Base-by-base conservation (phyloP, 2,329 filamentous ascomycete species). In the Neofusicoccum sp. region DNA sequence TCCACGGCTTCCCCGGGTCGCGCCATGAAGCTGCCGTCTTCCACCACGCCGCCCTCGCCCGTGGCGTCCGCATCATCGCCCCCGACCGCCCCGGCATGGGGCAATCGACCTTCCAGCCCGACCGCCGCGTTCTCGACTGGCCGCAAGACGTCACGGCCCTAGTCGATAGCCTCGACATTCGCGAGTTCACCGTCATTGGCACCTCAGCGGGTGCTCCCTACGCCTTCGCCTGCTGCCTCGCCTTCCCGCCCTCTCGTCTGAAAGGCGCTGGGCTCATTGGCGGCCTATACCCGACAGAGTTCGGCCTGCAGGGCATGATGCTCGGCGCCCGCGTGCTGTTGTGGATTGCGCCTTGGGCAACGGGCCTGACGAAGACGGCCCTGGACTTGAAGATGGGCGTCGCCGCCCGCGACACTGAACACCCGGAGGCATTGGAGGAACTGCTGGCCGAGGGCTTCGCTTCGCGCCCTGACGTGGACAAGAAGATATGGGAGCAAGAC, bases 141-240 rank as follows among this genome's bases (percentile, higher is more conserved):
- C 74, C 79, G 3, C 61, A 70, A 12, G 79, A 83, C 59, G 65
- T 82, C 3, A 63, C 74, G 14, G 67, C 68, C 0, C 71, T 83
- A 6, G 72, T 74, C 5, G 63, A 74, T 2, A 71, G 78, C 61
- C 71, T 82, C 8, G 68, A 73, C 4, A 62, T 82, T 14, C 60
- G 69, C 4, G 63, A 69, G 4, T 83, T 79, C 66, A 72, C 73
- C 14, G 69, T 82, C 24, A 63, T 82, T 5, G 79, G 79, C 1
- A 68, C 74, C 4, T 80, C 76, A 0, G 80, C 79, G 6, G 80
- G 81, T 20, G 77, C 78, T 1, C 78, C 80, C 0, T 82, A 79
- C 64, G 74, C 75, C 1, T 66, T 82, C 9, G 80, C 79, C 24
- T 83, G 79, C 63, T 73, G 78, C 7, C 70, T 73, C 43, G 62